Evolutionary conservation across 768 basidiomycete species (phyloP).

Genomic region (Boletus subcaerulescens): DNA sequence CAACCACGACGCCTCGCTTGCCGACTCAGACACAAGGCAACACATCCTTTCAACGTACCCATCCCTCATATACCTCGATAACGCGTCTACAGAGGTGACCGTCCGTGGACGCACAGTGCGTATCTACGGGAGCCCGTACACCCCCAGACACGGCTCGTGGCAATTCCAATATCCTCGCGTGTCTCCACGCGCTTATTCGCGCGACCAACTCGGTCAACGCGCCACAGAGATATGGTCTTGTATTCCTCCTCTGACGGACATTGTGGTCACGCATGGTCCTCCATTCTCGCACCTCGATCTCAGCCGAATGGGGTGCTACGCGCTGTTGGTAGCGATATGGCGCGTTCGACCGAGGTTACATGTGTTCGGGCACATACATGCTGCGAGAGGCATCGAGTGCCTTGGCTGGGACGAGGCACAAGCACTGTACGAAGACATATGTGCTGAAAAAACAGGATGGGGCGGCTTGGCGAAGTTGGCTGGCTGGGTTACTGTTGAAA

Average conservation of each 20-base stretch:
- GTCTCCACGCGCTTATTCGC: neutral
- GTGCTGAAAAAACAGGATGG: constrained; percentile 1
- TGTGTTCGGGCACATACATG: constrained; percentile 12
- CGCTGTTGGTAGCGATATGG: constrained; percentile 4
- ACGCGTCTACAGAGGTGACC: neutral
- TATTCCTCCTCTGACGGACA: neutral
- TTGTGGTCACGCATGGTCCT: constrained; percentile 2
- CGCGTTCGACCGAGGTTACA: constrained; percentile 7
- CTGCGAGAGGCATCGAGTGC: neutral
- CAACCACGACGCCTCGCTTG: constrained; percentile 8
- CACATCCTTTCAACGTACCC: neutral
- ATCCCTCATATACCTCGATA: constrained; percentile 10
- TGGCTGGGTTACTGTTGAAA: neutral
- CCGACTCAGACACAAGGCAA: neutral
- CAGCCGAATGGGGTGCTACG: neutral
- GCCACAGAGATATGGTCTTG: constrained; percentile 3
- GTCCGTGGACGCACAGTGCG: constrained; percentile 3
- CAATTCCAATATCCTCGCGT: constrained; percentile 10
- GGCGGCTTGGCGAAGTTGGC: neutral
- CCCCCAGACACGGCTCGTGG: constrained; percentile 7
- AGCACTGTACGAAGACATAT: constrained; percentile 4
- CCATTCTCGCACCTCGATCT: constrained; percentile 4
- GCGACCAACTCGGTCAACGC: neutral
- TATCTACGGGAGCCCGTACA: constrained; percentile 9
- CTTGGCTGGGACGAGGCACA: constrained; percentile 4